Evolutionary conservation across 805 yeast species (phyloP).

Genomic region (Scheffersomyces coipomensis): DNA sequence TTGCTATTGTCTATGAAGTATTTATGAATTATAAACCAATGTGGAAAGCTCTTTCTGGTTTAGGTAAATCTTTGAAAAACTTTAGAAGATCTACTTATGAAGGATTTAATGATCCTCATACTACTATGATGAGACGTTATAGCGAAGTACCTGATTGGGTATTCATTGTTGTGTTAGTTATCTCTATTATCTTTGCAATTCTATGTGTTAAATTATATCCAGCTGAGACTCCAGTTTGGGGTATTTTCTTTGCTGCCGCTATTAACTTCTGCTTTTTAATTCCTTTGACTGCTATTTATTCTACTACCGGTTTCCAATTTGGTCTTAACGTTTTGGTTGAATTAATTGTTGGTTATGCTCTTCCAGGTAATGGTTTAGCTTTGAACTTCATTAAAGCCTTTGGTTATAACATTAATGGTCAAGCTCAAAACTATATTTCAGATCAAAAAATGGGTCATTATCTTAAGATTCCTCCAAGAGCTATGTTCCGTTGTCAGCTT

Average conservation of each 20-base stretch:
- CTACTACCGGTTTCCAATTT: slow-evolving; percentile 30
- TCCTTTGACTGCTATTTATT: slow-evolving; percentile 25
- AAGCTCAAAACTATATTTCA: slow-evolving; percentile 52
- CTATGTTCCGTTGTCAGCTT: slow-evolving; percentile 45
- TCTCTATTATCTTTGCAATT: slow-evolving; percentile 31
- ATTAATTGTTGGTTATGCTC: slow-evolving; percentile 35
- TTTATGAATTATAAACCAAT: slow-evolving; percentile 41
- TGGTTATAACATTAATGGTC: slow-evolving; percentile 56
- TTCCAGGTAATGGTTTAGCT: slow-evolving; percentile 36
- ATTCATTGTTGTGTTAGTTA: slow-evolving; percentile 20
- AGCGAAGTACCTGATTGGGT: slow-evolving; percentile 36
- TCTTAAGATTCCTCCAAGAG: slow-evolving; percentile 57
- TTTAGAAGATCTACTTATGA: slow-evolving; percentile 34
- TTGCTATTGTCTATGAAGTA: slow-evolving; percentile 46
- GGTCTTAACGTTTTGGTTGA: slow-evolving; percentile 37
- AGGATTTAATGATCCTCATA: slow-evolving; percentile 31
- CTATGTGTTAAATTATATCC: slow-evolving; percentile 28
- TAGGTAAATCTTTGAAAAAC: slow-evolving; percentile 23
- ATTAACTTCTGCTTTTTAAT: slow-evolving; percentile 32
- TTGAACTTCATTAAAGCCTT: slow-evolving; percentile 53
- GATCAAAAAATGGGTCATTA: slow-evolving; percentile 67
- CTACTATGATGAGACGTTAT: slow-evolving; percentile 30
- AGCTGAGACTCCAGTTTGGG: slow-evolving; percentile 35
- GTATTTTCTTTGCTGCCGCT: slow-evolving; percentile 31
- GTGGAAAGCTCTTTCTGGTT: slow-evolving; percentile 9